Conservation (phyloP, 495 filamentous ascomycete genomes). For the Trichoderma orchidacearum region DNA sequence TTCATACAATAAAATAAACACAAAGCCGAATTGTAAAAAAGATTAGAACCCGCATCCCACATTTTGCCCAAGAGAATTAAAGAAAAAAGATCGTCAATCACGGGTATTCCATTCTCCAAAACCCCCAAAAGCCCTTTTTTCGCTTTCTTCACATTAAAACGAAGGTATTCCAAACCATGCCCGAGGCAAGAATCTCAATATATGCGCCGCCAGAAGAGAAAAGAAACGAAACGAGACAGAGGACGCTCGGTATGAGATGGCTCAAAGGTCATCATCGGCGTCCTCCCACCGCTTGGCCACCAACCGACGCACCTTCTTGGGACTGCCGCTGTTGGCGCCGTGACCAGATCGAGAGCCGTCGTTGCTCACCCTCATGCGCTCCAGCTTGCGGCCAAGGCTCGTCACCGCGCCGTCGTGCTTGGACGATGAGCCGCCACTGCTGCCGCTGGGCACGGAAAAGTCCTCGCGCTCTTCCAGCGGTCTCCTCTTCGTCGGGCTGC, state of each 20-base stretch:
- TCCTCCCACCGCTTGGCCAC: constrained; percentile 8
- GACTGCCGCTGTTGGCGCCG: background rate
- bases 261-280: background rate
- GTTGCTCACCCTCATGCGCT: constrained; percentile 12
- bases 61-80: too few species aligned
- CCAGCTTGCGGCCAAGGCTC: constrained; percentile 12
- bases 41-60: background rate
- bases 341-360: background rate
- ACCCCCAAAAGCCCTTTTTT: background rate
- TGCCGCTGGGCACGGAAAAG: constrained; percentile 4
- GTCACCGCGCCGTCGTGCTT: constrained; percentile 1
- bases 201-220: background rate
- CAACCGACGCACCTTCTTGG: constrained; percentile 13
- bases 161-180: background rate
- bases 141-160: background rate
- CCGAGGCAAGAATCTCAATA: background rate
- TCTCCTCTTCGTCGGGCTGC: constrained; percentile 26
- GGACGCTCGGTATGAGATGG: background rate
- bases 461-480: constrained; percentile 30
- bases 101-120: background rate
- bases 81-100: background rate
- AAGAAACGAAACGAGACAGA: background rate
- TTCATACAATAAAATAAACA: background rate
- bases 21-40: background rate
- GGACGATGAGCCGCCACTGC: constrained; percentile 2